Evolutionary conservation across 192 early-diverging fungal genomes (phyloP), one percentile per base, ranked within the genome.

Genomic region (Spizellomyces punctatus): DNA sequence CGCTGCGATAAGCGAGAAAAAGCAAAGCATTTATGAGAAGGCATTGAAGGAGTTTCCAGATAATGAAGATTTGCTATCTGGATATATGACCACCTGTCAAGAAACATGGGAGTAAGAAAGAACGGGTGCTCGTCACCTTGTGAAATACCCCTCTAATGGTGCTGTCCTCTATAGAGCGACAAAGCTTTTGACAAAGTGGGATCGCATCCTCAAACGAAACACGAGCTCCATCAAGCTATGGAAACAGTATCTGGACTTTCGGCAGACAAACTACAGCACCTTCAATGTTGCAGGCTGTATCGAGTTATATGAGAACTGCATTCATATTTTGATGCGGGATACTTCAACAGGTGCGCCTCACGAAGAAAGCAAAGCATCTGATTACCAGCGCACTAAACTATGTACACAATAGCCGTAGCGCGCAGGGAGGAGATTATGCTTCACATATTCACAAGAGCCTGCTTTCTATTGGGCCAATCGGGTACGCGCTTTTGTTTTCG

Each of bases 221-320:
- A 16, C 27, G 5, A 58, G 64, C 36, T 75, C 80, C 0, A 17
- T 80, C 41, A 12, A 36, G 41, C 58, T 85, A 8, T 82, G 80
- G 81, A 78, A 75, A 17, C 62, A 73, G 27, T 85, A 85, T 64
- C 54, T 85, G 43, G 69, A 77, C n/a, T 85, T 74, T 61, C 67
- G 83, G 46, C 75, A 76, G 61, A 82, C 78, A 22, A 77, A 72
- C 52, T 80, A 77, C 64, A 46, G 42, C 10, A 67, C 77, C 21
- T 83, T 83, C 52, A 73, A 67, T 8, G 77, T 79, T 17, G 42
- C 50, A 14, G 21, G 43, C 5, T 79, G 74, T 56, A 16, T 83
- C 17, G 79, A 81, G 5, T 71, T 74, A 9, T 81, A 76, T 63
- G 64, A 71, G 42, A 43, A 75, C n/a, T 78, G 76, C 74, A 73